Evolutionary conservation across 495 filamentous ascomycete genomes (phyloP).

Genomic region (Wilcoxina mikolae): DNA sequence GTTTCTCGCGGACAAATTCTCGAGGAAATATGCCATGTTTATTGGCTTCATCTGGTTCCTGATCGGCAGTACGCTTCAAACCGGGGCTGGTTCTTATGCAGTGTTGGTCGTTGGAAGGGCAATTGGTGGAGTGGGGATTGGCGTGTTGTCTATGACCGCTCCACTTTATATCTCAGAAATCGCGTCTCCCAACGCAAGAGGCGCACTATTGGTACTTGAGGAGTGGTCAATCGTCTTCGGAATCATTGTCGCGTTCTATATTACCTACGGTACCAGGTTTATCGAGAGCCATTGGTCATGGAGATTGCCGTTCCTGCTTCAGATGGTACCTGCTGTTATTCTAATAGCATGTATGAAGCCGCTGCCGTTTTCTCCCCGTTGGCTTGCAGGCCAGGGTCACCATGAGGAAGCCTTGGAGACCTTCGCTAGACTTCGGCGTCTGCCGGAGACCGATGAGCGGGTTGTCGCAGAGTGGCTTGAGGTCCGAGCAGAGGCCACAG

Average conservation of each 20-base stretch:
- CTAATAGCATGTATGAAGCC: slow-evolving; percentile 33
- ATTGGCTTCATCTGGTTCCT: slow-evolving; percentile 24
- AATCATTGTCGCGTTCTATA: slow-evolving; percentile 42
- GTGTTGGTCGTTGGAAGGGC: slow-evolving; percentile 37
- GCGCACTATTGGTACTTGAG: slow-evolving; percentile 40
- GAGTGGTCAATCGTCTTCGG: slow-evolving; percentile 43
- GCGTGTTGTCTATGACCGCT: slow-evolving; percentile 29
- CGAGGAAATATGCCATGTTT: slow-evolving; percentile 22
- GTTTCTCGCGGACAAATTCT: slow-evolving; percentile 24
- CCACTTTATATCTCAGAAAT: slow-evolving; percentile 43
- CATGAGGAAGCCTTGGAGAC: slow-evolving; percentile 37
- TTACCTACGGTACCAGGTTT: slow-evolving; percentile 35
- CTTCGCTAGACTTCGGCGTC: slow-evolving; percentile 34
- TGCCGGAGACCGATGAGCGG: slow-evolving; percentile 33
- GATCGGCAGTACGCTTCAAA: slow-evolving; percentile 31
- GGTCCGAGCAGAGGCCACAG: slow-evolving; percentile 38
- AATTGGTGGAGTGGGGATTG: slow-evolving; percentile 36
- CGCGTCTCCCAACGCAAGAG: slow-evolving; percentile 40
- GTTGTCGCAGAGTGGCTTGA: slow-evolving; percentile 39
- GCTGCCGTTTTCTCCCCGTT: slow-evolving; percentile 42
- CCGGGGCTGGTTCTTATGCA: slow-evolving; percentile 30
- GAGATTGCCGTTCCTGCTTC: slow-evolving; percentile 37
- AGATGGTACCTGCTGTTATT: slow-evolving; percentile 37
- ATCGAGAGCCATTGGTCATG: slow-evolving; percentile 31
- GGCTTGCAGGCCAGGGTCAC: slow-evolving; percentile 37